A percentile compares a stretch with the other conserved stretches of the same genome.
phyloP scores from a whole-genome alignment of 176 grass and related monocot species.

The Avena insularis region DNA sequence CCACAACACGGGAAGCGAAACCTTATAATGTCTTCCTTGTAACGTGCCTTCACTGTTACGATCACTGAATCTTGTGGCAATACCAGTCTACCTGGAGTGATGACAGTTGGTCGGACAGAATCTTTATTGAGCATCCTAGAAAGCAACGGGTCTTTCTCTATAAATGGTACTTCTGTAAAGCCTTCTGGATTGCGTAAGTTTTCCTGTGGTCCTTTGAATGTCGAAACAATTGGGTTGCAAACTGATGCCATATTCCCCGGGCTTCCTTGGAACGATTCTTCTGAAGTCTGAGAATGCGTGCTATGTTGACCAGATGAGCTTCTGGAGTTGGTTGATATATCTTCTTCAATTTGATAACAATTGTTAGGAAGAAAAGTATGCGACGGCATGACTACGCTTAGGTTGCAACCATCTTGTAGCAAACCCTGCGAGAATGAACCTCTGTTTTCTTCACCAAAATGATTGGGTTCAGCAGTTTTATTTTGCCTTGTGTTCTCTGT shows the following conservation, averaged over 20 bases:
- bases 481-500: slow-evolving; percentile 39
- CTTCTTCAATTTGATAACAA: slow-evolving; percentile 21
- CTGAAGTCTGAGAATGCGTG: slow-evolving; percentile 46
- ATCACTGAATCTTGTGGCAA: slow-evolving; percentile 21
- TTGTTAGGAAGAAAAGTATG: slow-evolving; percentile 13
- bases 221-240: background rate
- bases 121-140: slow-evolving; percentile 37
- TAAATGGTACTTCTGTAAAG: slow-evolving; percentile 10
- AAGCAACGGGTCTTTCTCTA: slow-evolving; percentile 28
- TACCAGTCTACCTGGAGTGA: slow-evolving; percentile 5
- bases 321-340: slow-evolving; percentile 51
- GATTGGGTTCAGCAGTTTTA: slow-evolving; percentile 9
- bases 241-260: slow-evolving; percentile 20
- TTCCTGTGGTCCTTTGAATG: background rate
- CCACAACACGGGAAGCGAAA: slow-evolving; percentile 47
- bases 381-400: background rate
- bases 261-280: slow-evolving; percentile 55
- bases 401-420: background rate
- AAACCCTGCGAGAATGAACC: background rate
- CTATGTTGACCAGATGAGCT: slow-evolving; percentile 62
- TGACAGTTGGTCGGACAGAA: slow-evolving; percentile 12
- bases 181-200: slow-evolving; percentile 4
- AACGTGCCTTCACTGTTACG: slow-evolving; percentile 65
- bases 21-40: slow-evolving; percentile 64
- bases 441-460: slow-evolving; percentile 18